Percentiles rank a stretch among this genome's conserved stretches.
phyloP scores from a whole-genome alignment of 2,329 filamentous ascomycete genomes.

The Cryphonectria radicalis region DNA sequence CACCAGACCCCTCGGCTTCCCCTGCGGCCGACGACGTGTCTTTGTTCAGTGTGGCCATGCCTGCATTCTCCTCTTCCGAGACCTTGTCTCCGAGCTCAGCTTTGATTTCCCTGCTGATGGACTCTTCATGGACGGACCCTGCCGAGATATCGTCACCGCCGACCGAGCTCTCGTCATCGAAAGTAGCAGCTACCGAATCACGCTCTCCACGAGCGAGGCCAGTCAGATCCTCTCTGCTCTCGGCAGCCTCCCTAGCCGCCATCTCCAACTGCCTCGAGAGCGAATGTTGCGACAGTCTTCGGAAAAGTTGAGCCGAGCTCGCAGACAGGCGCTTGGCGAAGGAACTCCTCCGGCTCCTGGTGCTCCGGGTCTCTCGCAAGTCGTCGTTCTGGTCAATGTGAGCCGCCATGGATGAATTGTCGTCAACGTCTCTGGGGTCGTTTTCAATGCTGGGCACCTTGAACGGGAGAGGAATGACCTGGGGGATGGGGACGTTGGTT shows the following conservation, averaged over 20 bases:
- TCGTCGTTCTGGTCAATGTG: slow-evolving; percentile 65
- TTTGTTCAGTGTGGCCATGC: neutral
- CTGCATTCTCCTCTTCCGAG: neutral
- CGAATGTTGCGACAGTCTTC: slow-evolving; percentile 47
- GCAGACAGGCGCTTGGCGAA: slow-evolving; percentile 54
- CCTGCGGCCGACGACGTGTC: slow-evolving; percentile 14
- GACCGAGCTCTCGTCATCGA: slow-evolving; percentile 56
- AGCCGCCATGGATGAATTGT: slow-evolving; percentile 71
- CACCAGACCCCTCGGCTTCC: slow-evolving; percentile 28
- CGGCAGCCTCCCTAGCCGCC: slow-evolving; percentile 33
- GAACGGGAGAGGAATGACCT: slow-evolving; percentile 70
- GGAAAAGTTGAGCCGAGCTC: slow-evolving; percentile 50
- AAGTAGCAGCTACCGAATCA: slow-evolving; percentile 61
- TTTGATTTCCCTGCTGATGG: slow-evolving; percentile 45
- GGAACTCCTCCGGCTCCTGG: slow-evolving; percentile 41
- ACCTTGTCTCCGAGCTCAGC: slow-evolving; percentile 41
- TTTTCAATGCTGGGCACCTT: slow-evolving; percentile 51
- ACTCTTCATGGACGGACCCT: slow-evolving; percentile 32
- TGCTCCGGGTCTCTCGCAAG: slow-evolving; percentile 33
- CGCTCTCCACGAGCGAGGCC: slow-evolving; percentile 46
- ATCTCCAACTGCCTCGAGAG: slow-evolving; percentile 32
- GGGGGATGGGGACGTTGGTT: slow-evolving; percentile 50
- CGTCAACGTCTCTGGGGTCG: slow-evolving; percentile 46
- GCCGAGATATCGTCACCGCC: slow-evolving; percentile 42
- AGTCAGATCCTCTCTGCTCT: slow-evolving; percentile 52